phyloP scores from a whole-genome alignment of 129 eudicot genomes.

The Calendula officinalis region DNA sequence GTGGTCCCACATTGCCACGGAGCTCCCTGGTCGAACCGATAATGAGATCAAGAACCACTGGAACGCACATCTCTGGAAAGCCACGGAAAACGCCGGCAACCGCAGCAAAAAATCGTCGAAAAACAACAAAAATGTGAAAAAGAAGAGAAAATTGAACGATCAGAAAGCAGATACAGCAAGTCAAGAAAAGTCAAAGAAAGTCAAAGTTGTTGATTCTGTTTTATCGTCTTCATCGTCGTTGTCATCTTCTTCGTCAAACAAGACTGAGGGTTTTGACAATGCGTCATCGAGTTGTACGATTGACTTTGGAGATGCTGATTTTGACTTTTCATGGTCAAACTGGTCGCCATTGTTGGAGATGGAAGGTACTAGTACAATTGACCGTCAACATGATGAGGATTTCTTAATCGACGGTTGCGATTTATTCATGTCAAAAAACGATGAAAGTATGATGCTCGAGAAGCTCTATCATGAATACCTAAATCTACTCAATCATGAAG shows the following conservation, averaged over 20 bases:
- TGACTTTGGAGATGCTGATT: slow-evolving; percentile 14
- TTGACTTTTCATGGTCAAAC: slow-evolving; percentile 31
- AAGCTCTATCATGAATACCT: slow-evolving; percentile 22
- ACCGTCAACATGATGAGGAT: slow-evolving; percentile 3
- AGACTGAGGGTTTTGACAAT: slow-evolving; percentile 5
- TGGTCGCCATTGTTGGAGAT: slow-evolving; percentile 17
- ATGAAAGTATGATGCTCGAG: slow-evolving; percentile 25
- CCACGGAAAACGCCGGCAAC: slow-evolving; percentile 3
- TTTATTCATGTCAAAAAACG: slow-evolving; percentile 12
- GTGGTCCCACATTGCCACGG: slow-evolving; percentile 37
- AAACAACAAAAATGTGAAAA: background rate
- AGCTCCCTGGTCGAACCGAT: slow-evolving; percentile 40
- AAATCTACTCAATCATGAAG: slow-evolving; percentile 18
- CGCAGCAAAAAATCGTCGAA: background rate
- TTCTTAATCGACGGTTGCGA: slow-evolving; percentile 18
- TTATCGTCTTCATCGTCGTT: slow-evolving; percentile 4
- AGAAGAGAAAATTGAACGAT: background rate
- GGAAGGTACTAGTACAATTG: slow-evolving; percentile 12
- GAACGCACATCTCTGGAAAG: slow-evolving; percentile 36
- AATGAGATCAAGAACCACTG: slow-evolving; percentile 43
- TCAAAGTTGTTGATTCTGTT: slow-evolving; percentile 1
- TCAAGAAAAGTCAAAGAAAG: slow-evolving; percentile 21
- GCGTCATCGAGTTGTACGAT: slow-evolving; percentile 23
- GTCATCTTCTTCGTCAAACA: background rate
- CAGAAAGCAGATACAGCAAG: background rate